A percentile compares a stretch with the other conserved stretches of the same genome.
Conservation (phyloP, 352 stramenopile genomes). For the Pythium angustatum region DNA sequence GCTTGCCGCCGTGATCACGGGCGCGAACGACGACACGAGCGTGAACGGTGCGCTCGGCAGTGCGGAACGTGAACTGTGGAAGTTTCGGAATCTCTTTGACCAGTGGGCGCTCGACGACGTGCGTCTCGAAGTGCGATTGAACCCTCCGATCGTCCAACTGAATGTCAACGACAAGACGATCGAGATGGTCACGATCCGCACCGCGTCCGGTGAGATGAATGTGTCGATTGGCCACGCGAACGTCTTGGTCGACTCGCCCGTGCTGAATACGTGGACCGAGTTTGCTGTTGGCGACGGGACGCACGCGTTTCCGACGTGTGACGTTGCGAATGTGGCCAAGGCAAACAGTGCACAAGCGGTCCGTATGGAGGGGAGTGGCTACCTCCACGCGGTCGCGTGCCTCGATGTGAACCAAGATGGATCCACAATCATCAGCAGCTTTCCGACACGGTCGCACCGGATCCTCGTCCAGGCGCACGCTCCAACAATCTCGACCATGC, state of each 20-base stretch:
- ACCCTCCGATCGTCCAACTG: constrained; percentile 40
- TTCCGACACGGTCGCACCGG: constrained; percentile 41
- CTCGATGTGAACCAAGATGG: constrained; percentile 26
- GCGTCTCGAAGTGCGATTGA: constrained; percentile 51
- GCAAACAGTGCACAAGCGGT: constrained; percentile 12
- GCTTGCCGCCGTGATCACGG: constrained; percentile 26
- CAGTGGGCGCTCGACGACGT: constrained; percentile 75
- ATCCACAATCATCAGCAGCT: constrained; percentile 43
- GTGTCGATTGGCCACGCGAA: constrained; percentile 26
- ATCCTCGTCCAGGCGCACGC: constrained; percentile 46
- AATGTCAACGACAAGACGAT: constrained; percentile 10
- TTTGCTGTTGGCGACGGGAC: constrained; percentile 53
- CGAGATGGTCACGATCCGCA: neutral
- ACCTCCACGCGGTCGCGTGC: constrained; percentile 60
- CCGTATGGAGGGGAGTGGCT: constrained; percentile 40
- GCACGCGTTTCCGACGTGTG: constrained; percentile 53
- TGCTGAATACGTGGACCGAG: constrained; percentile 50
- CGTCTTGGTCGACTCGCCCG: constrained; percentile 42
- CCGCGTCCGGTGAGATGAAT: constrained; percentile 2
- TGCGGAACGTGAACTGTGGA: constrained; percentile 51
- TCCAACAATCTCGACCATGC: constrained; percentile 33
- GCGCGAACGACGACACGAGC: constrained; percentile 48
- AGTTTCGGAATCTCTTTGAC: constrained; percentile 71
- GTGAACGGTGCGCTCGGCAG: constrained; percentile 36
- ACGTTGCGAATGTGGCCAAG: neutral